Evolutionary conservation across 2,329 filamentous ascomycete genomes (phyloP).

Genomic region (Fusarium coffeatum): DNA sequence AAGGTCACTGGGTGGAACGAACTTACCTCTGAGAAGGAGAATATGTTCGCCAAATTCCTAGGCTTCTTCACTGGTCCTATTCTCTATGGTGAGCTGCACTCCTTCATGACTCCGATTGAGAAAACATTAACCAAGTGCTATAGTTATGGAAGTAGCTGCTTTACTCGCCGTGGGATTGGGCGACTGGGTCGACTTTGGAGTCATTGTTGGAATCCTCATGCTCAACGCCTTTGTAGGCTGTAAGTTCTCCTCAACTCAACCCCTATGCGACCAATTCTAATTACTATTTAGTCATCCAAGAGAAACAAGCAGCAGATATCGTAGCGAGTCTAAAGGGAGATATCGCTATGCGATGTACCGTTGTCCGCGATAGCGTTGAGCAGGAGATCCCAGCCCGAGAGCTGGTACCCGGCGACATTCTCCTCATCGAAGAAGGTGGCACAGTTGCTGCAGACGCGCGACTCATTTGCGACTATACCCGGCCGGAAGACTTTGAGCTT

Average conservation of each 20-base stretch:
- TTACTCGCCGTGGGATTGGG: slow-evolving; percentile 28
- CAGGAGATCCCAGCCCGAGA: slow-evolving; percentile 27
- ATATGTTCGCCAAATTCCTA: slow-evolving; percentile 6
- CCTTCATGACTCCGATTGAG: rapidly evolving
- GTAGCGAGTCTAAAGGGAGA: slow-evolving; percentile 31
- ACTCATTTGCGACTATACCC: slow-evolving; percentile 28
- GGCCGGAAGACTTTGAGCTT: slow-evolving; percentile 31
- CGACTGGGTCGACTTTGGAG: slow-evolving; percentile 31
- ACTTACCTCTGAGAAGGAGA: slow-evolving; percentile 27
- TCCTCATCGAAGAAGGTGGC: slow-evolving; percentile 29
- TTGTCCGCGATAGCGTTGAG: slow-evolving; percentile 18
- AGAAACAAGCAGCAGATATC: slow-evolving; percentile 31
- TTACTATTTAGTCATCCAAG: background rate
- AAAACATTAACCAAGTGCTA: background rate
- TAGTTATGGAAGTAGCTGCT: slow-evolving; percentile 34
- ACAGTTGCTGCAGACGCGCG: slow-evolving; percentile 29
- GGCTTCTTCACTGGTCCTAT: slow-evolving; percentile 12
- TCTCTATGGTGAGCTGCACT: slow-evolving; percentile 16
- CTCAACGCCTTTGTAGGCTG: slow-evolving; percentile 35
- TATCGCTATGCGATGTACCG: slow-evolving; percentile 33
- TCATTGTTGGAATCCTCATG: slow-evolving; percentile 31
- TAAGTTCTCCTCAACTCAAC: background rate
- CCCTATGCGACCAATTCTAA: background rate
- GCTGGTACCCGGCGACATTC: slow-evolving; percentile 23
- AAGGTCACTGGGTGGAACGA: slow-evolving; percentile 30